Percentiles rank a stretch among this genome's conserved stretches.
phyloP scores from a whole-genome alignment of 257 asterid genomes.

The Prunella vulgaris region DNA sequence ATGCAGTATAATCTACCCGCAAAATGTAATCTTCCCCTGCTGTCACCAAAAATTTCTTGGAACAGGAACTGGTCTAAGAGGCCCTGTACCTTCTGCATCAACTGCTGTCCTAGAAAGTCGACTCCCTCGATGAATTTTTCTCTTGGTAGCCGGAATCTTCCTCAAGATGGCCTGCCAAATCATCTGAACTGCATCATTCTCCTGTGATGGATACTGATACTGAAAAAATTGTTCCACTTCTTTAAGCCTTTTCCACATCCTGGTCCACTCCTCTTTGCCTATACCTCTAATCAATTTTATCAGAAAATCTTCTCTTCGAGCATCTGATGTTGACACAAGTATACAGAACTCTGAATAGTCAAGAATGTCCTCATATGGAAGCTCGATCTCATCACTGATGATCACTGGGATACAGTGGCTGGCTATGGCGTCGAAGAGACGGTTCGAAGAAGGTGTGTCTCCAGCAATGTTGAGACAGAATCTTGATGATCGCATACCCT shows the following conservation, averaged over 20 bases:
- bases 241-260: conserved; percentile 58
- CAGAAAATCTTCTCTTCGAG: conserved; percentile 44
- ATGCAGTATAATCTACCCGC: background rate
- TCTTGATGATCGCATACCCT: conserved; percentile 65
- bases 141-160: conserved; percentile 44
- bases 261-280: conserved; percentile 53
- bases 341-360: conserved; percentile 66
- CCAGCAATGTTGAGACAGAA: conserved; percentile 87
- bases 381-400: conserved; percentile 74
- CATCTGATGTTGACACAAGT: conserved; percentile 51
- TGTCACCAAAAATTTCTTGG: conserved; percentile 50
- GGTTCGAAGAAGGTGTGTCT: conserved; percentile 84
- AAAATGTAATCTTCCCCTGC: background rate
- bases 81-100: conserved; percentile 26
- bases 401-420: conserved; percentile 80
- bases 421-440: conserved; percentile 75
- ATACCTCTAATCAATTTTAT: conserved; percentile 44
- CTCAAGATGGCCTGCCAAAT: conserved; percentile 63
- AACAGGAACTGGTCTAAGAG: conserved; percentile 25
- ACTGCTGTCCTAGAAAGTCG: conserved; percentile 29
- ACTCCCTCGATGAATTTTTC: conserved; percentile 32
- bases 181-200: conserved; percentile 72
- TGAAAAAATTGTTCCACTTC: conserved; percentile 48
- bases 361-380: conserved; percentile 66
- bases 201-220: conserved; percentile 53